Base-by-base conservation (phyloP, 1,284 basidiomycete species). In the Inonotus obliquus region DNA sequence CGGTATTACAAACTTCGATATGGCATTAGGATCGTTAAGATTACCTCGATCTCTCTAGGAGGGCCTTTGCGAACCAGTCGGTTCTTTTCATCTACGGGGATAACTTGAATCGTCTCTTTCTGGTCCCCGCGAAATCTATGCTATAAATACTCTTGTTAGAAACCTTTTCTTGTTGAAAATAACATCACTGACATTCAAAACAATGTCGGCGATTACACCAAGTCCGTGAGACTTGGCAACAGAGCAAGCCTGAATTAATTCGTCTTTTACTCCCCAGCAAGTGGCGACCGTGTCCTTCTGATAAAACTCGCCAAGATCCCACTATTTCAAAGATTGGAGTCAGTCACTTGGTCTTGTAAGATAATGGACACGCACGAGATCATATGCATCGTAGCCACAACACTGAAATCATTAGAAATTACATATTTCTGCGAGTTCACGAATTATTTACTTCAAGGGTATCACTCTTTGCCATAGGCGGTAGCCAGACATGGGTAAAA, bases 221-320 rank as follows among this genome's bases (percentile, higher is more conserved):
- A 93, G 79, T 4, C 85, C 81, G 65, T 81, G 76, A 65, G 76
- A 71, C 64, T 77, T 79, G 2, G 89, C 89, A 27, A 75, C 71
- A 57, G 75, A 72, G 71, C 91, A 89, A 11, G 90, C 87, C 4
- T 75, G 71, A 1, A 94, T 70, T 21, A 96, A 82, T 68, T 98
- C 87, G 51, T 93, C 84, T 67, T 89, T 90, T 13, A 88, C 90
- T 19, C 96, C 96, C 92, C 94, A 98, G 65, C 95, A 84, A n/a
- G 95, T 98, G 9, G 79, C 73, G 56, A 84, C 75, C n/a, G 82
- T 76, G 11, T 89, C 91, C 72, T 94, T 96, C 72, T 92, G 90
- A 57, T 93, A 76, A 67, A 97, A 98, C 77, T 98, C 95, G 53
- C 96, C 96, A 10, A 98, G 76, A 71, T 95, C 93, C 90, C 91